A percentile compares a stretch with the other conserved stretches of the same genome.
Conservation (phyloP, 352 stramenopile genomes). For the Globisporangium uncinulatum region DNA sequence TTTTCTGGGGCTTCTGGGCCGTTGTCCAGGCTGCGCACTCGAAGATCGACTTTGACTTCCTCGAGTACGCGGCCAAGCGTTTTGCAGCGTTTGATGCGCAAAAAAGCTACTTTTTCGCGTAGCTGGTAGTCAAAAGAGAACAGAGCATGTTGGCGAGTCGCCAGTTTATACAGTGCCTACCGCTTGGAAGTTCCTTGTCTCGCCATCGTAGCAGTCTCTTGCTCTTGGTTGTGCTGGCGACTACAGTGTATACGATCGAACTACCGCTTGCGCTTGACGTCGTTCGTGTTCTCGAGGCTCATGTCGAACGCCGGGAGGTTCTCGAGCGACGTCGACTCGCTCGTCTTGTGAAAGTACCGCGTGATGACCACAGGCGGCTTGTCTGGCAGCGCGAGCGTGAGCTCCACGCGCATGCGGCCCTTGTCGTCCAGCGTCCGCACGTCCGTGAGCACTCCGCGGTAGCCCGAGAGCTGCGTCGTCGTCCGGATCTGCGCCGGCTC, state of each 20-base stretch:
- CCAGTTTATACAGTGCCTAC: neutral
- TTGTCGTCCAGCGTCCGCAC: slow-evolving; percentile 66
- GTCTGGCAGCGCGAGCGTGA: slow-evolving; percentile 69
- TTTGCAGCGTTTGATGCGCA: slow-evolving; percentile 81
- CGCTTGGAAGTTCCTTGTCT: no score
- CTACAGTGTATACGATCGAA: neutral
- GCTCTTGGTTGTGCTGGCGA: neutral
- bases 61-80: slow-evolving; percentile 79
- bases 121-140: neutral
- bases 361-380: slow-evolving; percentile 74
- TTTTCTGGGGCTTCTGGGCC: slow-evolving; percentile 94
- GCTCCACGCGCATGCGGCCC: slow-evolving; percentile 78
- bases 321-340: slow-evolving; percentile 82
- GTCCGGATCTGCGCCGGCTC: slow-evolving; percentile 70
- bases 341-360: slow-evolving; percentile 85
- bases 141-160: neutral
- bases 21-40: slow-evolving; percentile 88
- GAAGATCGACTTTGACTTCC: slow-evolving; percentile 89
- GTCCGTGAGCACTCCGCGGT: slow-evolving; percentile 71
- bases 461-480: slow-evolving; percentile 74
- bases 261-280: slow-evolving; percentile 78
- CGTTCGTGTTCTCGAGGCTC: slow-evolving; percentile 68
- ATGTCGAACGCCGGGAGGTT: slow-evolving; percentile 86
- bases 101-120: slow-evolving; percentile 52
- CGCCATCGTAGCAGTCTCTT: no score